These are phyloP conservation scores for Podila verticillata DNA, from an alignment of 192 early-diverging fungal genomes.

Conservation along the genomic window DNA sequence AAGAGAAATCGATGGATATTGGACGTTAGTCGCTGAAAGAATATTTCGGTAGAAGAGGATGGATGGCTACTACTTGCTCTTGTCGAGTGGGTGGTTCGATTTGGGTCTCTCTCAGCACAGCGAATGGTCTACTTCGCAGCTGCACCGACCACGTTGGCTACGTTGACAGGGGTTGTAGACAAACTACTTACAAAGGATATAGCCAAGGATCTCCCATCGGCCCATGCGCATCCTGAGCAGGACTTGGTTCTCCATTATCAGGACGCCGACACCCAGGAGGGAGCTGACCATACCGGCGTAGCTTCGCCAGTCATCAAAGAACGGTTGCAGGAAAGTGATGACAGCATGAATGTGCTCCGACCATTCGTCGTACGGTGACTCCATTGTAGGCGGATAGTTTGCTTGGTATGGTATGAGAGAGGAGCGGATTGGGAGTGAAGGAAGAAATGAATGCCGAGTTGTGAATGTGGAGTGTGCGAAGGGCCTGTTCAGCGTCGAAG, in stretches of 20 bases:
- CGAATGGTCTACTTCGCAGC: not conserved
- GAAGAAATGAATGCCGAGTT: not conserved
- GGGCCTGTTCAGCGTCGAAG: no score
- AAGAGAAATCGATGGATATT: not conserved
- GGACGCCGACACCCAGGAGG: slow-evolving; percentile 36
- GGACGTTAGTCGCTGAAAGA: not conserved
- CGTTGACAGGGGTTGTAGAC: no score
- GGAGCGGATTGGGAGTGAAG: not conserved
- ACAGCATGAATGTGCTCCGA: slow-evolving; percentile 45
- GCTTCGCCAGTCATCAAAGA: slow-evolving; percentile 52
- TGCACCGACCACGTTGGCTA: no score
- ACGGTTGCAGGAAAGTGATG: slow-evolving; percentile 45
- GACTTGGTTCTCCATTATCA: slow-evolving; percentile 51
- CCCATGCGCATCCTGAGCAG: slow-evolving; percentile 50
- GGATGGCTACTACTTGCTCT: no score
- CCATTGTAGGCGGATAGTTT: slow-evolving; percentile 14
- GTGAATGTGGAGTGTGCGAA: no score
- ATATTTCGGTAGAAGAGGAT: not conserved
- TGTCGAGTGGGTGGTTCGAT: no score
- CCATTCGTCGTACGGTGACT: slow-evolving; percentile 51
- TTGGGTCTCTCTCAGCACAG: no score
- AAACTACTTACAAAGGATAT: slow-evolving; percentile 45
- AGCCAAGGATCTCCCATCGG: slow-evolving; percentile 49
- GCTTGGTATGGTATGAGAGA: not conserved
- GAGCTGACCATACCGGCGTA: slow-evolving; percentile 31